These are phyloP conservation scores for Alternaria brassicicola DNA, from an alignment of 2,329 filamentous ascomycete genomes.

Conservation along the genomic window DNA sequence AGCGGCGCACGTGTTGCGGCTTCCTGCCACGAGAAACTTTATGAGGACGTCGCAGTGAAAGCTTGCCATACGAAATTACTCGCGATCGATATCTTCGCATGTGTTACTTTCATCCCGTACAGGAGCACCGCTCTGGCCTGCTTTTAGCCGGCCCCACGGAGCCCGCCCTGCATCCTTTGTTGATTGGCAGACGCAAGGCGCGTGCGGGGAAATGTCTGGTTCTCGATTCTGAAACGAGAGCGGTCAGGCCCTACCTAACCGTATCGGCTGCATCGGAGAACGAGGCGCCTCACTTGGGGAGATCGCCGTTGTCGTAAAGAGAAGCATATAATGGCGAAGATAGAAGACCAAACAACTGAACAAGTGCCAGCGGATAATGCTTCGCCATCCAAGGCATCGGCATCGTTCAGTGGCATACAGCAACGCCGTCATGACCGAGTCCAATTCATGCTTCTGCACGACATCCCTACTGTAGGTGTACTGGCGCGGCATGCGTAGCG, in stretches of 20 bases:
- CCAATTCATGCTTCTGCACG: conserved; percentile 2
- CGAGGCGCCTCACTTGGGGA: conserved; percentile 6
- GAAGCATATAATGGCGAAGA: background rate
- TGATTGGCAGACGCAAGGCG: conserved; percentile 9
- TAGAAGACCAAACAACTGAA: background rate
- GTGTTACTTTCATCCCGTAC: background rate
- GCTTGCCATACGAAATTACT: background rate
- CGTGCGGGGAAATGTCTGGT: conserved; percentile 18
- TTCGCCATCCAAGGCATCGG: background rate
- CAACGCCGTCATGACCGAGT: background rate
- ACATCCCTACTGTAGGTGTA: background rate
- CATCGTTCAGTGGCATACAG: background rate
- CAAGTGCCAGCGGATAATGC: background rate
- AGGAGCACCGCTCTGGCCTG: conserved; percentile 1
- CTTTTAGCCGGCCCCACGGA: conserved; percentile 11
- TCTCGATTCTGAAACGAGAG: conserved; percentile 13
- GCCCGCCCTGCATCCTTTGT: background rate
- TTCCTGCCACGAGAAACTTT: conserved; percentile 3
- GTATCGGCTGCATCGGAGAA: conserved; percentile 1
- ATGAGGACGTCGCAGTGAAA: background rate
- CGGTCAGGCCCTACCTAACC: conserved; percentile 11
- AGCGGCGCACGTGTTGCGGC: background rate
- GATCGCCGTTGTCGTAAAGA: conserved; percentile 4
- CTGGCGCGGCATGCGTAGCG: conserved; percentile 12
- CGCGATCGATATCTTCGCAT: background rate